Evolutionary conservation across 345 rosid genomes (phyloP), one percentile per base, ranked within the genome.

Genomic region (Syzygium oleosum): DNA sequence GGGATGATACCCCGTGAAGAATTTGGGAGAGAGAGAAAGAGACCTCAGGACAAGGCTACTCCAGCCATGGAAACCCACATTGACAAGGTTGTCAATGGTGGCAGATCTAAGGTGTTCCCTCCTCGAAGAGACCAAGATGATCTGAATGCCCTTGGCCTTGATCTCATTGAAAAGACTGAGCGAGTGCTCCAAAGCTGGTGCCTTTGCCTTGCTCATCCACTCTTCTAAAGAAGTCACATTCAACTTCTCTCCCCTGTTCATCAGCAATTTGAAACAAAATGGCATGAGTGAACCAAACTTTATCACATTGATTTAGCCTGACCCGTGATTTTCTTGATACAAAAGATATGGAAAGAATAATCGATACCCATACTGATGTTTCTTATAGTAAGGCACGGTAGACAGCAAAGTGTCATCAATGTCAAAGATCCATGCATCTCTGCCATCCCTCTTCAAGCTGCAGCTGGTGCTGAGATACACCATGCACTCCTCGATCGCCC

Each of bases 41-140:
- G 19, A 94, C 98, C 99, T 96, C 87, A 97, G 89, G 22, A 92
- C 86, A 68, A 97, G 97, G 63, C 91, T 68, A 58, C 95, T 59
- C 99, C 99, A 97, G 46, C 98, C 98, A 84, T 96, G 96, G 86
- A 93, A 96, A n/a, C 99, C 99, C 38, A 88, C 98, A 27, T 91
- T 88, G 87, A 97, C 93, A 65, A 96, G 99, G 89, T 97, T 96
- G 83, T 95, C 95, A 1, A 94, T 96, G 5, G 99, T 97, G 87
- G 95, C 87, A 80, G 97, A 93, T 91, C 99, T 90, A 52, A 96
- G 93, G 63, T 90, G 84, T 85, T 97, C 97, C 87, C 90, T 93
- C 86, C 98, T 93, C 49, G 98, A 94, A 85, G 99, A 97, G 89
- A 97, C 88, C n/a, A 96, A 88, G 88, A 95, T 93, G 88, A 96